These are phyloP conservation scores for Stereum hirsutum DNA, from an alignment of 1,284 basidiomycete genomes.

Conservation along the genomic window DNA sequence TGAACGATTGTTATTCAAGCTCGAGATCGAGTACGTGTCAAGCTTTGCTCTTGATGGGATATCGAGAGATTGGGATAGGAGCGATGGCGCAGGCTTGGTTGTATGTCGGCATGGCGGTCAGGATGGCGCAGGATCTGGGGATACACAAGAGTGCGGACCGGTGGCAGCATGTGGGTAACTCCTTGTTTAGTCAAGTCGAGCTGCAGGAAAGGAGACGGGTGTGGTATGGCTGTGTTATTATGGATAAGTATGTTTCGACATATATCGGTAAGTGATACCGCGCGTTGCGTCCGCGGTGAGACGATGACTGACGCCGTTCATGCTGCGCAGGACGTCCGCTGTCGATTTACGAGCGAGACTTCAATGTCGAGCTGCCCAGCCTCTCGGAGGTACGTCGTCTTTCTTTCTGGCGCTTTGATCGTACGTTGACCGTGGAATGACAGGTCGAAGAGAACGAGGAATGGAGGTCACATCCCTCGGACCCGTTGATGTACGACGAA, in stretches of 20 bases:
- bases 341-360: conserved; percentile 73
- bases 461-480: conserved; percentile 36
- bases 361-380: conserved; percentile 65
- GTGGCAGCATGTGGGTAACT: conserved; percentile 55
- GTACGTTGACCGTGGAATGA: neutral
- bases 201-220: conserved; percentile 68
- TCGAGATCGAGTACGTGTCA: conserved; percentile 66
- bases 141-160: conserved; percentile 74
- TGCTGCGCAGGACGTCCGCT: conserved; percentile 43
- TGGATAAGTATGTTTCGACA: conserved; percentile 76
- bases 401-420: neutral
- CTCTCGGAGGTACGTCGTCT: conserved; percentile 46
- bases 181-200: conserved; percentile 55
- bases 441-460: conserved; percentile 56
- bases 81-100: conserved; percentile 84
- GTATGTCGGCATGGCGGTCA: conserved; percentile 70
- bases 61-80: conserved; percentile 79
- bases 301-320: neutral
- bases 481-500: conserved; percentile 24
- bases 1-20: conserved; percentile 57
- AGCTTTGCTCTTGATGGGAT: conserved; percentile 70
- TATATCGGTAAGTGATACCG: conserved; percentile 43
- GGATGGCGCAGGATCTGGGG: conserved; percentile 83
- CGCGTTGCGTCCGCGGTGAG: neutral
- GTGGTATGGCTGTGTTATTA: conserved; percentile 74